Conservation (phyloP, 2,329 filamentous ascomycete genomes). For the Kalaharituber pfeilii region DNA sequence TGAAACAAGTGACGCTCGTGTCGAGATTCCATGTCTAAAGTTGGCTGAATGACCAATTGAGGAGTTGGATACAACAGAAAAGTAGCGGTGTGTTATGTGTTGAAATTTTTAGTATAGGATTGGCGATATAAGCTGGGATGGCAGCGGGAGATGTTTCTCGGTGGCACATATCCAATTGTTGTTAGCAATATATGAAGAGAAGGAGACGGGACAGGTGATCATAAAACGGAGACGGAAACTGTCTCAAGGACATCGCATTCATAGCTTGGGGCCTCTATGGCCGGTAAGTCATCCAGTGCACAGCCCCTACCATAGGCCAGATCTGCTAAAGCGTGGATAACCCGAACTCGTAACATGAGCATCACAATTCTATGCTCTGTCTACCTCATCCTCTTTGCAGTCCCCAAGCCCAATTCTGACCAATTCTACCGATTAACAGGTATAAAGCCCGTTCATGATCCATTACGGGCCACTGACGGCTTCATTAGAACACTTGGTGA, state of each 20-base stretch:
- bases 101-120: conserved; percentile 32
- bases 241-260: conserved; percentile 28
- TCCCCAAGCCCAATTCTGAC: conserved; percentile 32
- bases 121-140: conserved; percentile 35
- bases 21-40: no score
- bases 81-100: conserved; percentile 31
- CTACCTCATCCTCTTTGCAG: conserved; percentile 34
- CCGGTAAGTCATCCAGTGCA: conserved; percentile 30
- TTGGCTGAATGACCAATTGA: no score
- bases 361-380: conserved; percentile 23
- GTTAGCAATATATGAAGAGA: conserved; percentile 19
- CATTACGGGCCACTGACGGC: conserved; percentile 23
- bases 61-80: background rate
- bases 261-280: conserved; percentile 36
- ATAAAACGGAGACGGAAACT: background rate
- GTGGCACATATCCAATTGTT: conserved; percentile 36
- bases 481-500: conserved; percentile 27
- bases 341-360: no score
- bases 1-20: background rate
- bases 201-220: background rate
- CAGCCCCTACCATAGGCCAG: conserved; percentile 2
- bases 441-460: conserved; percentile 26
- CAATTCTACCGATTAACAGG: conserved; percentile 31
- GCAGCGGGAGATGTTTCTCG: conserved; percentile 36
- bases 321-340: background rate